phyloP scores from a whole-genome alignment of 83 land plant genomes.

The Diphasiastrum complanatum region DNA sequence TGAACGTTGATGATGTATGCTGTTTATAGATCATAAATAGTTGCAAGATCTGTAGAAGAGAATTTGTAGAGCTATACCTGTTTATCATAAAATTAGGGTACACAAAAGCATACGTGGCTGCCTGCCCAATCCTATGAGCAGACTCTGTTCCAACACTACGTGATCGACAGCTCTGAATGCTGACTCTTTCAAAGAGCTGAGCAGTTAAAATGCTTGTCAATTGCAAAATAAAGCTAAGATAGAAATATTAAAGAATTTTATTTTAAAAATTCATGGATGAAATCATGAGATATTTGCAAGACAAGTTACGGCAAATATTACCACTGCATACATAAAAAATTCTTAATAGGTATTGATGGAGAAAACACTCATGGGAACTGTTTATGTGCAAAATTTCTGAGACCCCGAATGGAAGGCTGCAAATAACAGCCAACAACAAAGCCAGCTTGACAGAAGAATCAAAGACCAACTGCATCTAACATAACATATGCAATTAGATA shows the following conservation, averaged over 20 bases:
- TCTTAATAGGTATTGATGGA: too few species aligned
- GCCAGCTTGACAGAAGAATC: too few species aligned
- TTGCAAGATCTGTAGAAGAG: background rate
- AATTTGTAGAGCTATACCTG: constrained; percentile 41
- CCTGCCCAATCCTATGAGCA: constrained; percentile 55
- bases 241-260: background rate
- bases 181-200: constrained; percentile 71
- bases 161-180: constrained; percentile 69
- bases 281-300: too few species aligned
- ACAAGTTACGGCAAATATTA: too few species aligned
- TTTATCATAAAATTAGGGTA: constrained; percentile 97
- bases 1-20: background rate
- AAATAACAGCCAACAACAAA: too few species aligned
- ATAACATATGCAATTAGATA: too few species aligned
- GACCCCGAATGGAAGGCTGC: too few species aligned
- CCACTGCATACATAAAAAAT: too few species aligned
- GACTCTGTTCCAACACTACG: constrained; percentile 25
- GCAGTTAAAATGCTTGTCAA: background rate
- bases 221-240: background rate
- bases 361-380: too few species aligned
- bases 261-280: too few species aligned
- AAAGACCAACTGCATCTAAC: too few species aligned
- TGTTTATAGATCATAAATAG: background rate
- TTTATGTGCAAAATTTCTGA: too few species aligned
- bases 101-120: constrained; percentile 76